Evolutionary conservation across 1,139 yeast species (phyloP).

Genomic region (Geotrichum fermentans): DNA sequence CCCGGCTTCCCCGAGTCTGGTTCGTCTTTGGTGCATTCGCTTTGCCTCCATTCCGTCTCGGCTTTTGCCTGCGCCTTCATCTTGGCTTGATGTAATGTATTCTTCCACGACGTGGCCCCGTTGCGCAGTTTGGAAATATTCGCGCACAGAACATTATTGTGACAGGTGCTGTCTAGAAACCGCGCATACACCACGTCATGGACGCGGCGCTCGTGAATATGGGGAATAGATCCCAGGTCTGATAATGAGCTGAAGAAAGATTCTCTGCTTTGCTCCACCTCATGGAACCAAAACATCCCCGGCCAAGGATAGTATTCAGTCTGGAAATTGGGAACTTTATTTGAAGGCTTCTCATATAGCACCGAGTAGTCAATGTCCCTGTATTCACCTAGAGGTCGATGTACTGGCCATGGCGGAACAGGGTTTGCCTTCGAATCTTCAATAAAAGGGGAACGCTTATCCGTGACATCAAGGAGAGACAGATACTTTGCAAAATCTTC

Average conservation of each 20-base stretch:
- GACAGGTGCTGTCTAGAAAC: background rate
- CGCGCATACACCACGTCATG: background rate
- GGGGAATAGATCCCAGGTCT: background rate
- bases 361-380: too few relatives aligned
- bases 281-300: conserved; percentile 2
- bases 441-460: too few relatives aligned
- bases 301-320: conserved; percentile 11
- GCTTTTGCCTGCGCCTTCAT: too few relatives aligned
- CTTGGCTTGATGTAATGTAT: too few relatives aligned
- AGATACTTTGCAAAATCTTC: background rate
- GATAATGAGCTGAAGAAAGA: background rate
- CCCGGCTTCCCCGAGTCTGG: too few relatives aligned
- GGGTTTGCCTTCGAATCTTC: too few relatives aligned
- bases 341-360: conserved; percentile 5
- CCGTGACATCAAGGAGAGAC: too few relatives aligned
- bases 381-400: too few relatives aligned
- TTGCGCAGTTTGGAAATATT: background rate
- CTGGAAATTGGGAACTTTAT: background rate
- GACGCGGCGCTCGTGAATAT: background rate
- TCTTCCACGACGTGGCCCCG: too few relatives aligned
- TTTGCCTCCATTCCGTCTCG: too few relatives aligned
- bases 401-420: too few relatives aligned
- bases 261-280: conserved; percentile 2
- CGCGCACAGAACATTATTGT: conserved; percentile 2
- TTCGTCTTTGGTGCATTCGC: too few relatives aligned